Evolutionary conservation across 208 protist species (phyloP), one percentile per base, ranked within the genome.

Genomic region (Trypanosoma conorhini): DNA sequence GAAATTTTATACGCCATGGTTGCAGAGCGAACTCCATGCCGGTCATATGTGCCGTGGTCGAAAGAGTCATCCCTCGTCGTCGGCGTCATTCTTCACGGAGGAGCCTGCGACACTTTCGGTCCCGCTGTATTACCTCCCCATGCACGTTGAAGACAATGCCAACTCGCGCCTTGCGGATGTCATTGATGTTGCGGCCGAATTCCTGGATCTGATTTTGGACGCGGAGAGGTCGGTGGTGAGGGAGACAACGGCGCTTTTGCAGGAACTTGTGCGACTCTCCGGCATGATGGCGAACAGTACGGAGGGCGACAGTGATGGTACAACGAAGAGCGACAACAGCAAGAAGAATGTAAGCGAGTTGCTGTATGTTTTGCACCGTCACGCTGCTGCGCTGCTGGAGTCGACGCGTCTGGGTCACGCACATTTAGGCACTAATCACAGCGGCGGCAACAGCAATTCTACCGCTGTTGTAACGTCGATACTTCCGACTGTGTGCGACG

Each of bases 71-170:
- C 7, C 55, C 9, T 35, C n/a, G 31, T 21, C 7, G 8, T 9
- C 8, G 22, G 9, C 56, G 1, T 58, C 26, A n/a, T 69, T 62
- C 19, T 62, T 67, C 28, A 24, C 19, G 31, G 64, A 62, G 15
- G 48, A 70, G 19, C 54, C 59, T 0, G 17, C 58, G 8, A 74
- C 52, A 22, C 59, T 88, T 33, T 55, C 59, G 17, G 81, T 90
- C 0, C 85, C 85, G 5, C 44, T 91, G 10, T 91, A 91, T 66
- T 77, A 82, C 50, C 42, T 83, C n/a, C 24, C 52, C 24, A 46
- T 91, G 22, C 65, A 52, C 17, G 73, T 76, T 15, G 31, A 72
- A 19, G 85, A 91, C 69, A 82, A 60, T 46, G 58, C 54, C 44
- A 50, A 42, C 24, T 88, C 85, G 12, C 79, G 79, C 17, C 22